Conservation (phyloP, 2,329 filamentous ascomycete genomes). For the Cercospora sp. region DNA sequence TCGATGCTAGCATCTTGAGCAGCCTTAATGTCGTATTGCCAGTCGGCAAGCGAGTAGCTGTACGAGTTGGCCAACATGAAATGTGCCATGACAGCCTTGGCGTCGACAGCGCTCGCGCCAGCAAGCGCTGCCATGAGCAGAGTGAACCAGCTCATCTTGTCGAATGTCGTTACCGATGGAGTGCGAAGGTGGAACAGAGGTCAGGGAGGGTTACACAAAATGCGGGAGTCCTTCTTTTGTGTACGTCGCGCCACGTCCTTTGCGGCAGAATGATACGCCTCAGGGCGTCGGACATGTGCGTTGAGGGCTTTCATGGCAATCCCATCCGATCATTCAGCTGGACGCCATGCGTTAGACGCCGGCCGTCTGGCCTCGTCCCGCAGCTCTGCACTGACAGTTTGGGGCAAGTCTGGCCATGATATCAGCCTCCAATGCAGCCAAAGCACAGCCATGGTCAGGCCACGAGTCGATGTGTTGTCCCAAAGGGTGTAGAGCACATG, state of each 20-base stretch:
- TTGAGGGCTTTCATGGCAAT: not conserved
- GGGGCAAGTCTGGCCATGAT: not conserved
- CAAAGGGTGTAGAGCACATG: not conserved
- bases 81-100: conserved; percentile 20
- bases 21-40: conserved; percentile 18
- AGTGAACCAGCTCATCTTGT: conserved; percentile 16
- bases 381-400: not conserved
- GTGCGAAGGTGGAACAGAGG: not conserved
- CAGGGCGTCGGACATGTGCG: not conserved
- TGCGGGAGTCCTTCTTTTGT: not conserved
- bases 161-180: not conserved
- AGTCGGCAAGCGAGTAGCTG: conserved; percentile 16
- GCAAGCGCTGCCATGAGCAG: conserved; percentile 16
- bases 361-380: not conserved
- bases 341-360: not conserved
- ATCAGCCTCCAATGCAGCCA: not conserved
- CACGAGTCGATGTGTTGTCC: not conserved
- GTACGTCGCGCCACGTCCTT: not conserved
- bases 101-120: conserved; percentile 15
- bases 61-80: conserved; percentile 22
- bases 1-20: conserved; percentile 41
- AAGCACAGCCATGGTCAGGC: not conserved
- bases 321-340: not conserved
- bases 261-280: not conserved
- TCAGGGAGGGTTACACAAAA: not conserved